Base-by-base conservation (phyloP, 2,329 filamentous ascomycete genomes). In the Phyllosticta citrichinensis region DNA sequence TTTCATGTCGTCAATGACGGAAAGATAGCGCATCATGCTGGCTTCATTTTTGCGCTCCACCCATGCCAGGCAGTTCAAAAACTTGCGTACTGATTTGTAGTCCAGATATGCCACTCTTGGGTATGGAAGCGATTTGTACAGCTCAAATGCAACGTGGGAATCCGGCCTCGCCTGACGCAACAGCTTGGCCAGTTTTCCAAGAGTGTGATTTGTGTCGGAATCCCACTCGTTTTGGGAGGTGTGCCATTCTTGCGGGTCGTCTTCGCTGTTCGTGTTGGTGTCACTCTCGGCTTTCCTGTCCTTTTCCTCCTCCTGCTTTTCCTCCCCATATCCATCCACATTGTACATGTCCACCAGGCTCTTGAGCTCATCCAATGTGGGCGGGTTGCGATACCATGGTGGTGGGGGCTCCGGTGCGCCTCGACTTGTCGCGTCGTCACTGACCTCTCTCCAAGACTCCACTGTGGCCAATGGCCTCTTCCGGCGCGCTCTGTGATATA, bases 1-100 rank as follows among this genome's bases (percentile, higher is more conserved):
- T 67, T 89, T 87, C 76, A 95, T 87, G 68, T 99, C 93, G 64
- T 92, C 86, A 19, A 97, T 80, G 24, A 97, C 77, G 5, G 86
- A 84, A 64, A 97, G 87, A 74, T 93, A 97, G 60, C 89, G 87
- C 67, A 89, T 78, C 87, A 91, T 95, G 55, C 84, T 81, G 64
- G 75, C 78, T 17, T 81, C 73, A 56, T 81, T 76, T 62, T 83
- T 81, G 50, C 80, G 79, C 56, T 82, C 78, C 9, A 84, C 82
- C 54, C 83, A 81, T 20, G 87, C 86, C 64, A 96, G 82, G 52
- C 85, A 82, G 60, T 82, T 83, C 58, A 96, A 77, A 20, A 96
- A 76, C 8, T 77, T 73, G 58, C 85, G 84, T 19, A 91, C 82
- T 55, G 84, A 75, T 4, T 69, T 63, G 20, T 75, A 70, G 2